Percentiles rank a stretch among this genome's conserved stretches.
Conservation (phyloP, 768 basidiomycete species). For the Lactifluus piperatus region DNA sequence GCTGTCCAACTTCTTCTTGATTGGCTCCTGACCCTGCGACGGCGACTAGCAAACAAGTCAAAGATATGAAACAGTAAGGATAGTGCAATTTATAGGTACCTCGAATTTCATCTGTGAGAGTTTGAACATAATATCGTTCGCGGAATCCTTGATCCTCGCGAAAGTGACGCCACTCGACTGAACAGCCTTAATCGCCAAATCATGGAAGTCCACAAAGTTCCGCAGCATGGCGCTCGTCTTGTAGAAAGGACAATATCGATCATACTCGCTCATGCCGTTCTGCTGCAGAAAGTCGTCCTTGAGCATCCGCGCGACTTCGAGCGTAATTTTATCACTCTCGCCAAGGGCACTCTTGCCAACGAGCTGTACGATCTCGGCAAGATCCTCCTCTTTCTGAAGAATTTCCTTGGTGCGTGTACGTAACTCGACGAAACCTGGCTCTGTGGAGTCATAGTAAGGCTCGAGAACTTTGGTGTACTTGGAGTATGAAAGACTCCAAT, state of each 20-base stretch:
- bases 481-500: constrained; percentile 99
- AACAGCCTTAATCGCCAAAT: constrained; percentile 81
- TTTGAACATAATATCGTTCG: constrained; percentile 87
- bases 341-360: constrained; percentile 98
- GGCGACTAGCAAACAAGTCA: constrained; percentile 51
- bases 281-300: constrained; percentile 98
- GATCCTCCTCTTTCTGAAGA: constrained; percentile 95
- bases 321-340: constrained; percentile 95
- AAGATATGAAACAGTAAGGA: not conserved
- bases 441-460: constrained; percentile 81
- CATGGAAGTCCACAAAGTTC: constrained; percentile 92
- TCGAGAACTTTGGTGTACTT: constrained; percentile 96
- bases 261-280: constrained; percentile 98
- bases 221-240: constrained; percentile 95
- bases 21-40: constrained; percentile 77
- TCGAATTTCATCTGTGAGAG: constrained; percentile 99
- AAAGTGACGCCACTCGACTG: constrained; percentile 78
- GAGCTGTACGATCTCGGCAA: constrained; percentile 98
- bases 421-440: constrained; percentile 92
- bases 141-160: constrained; percentile 76
- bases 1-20: constrained; percentile 74
- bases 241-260: constrained; percentile 97
- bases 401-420: constrained; percentile 94
- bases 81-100: constrained; percentile 38
- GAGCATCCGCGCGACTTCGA: constrained; percentile 94